Base-by-base conservation (phyloP, 2,329 filamentous ascomycete genomes). In the Neofusicoccum umdonicola region DNA sequence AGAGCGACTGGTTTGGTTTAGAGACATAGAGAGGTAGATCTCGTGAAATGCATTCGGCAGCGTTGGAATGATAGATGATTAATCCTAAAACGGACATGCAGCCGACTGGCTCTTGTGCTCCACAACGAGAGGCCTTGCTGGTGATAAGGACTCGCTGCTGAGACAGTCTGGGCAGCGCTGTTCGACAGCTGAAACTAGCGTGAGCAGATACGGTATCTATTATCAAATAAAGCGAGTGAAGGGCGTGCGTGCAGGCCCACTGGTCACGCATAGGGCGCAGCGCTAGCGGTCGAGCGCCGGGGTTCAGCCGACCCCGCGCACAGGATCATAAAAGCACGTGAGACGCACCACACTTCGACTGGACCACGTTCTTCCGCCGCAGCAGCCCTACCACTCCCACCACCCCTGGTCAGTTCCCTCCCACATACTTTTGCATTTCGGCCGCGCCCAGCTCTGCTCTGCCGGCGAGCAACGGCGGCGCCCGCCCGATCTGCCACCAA, bases 351-450 rank as follows among this genome's bases (percentile, higher is more conserved):
- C 8, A 60, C 41, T 47, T 44, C 42, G 27, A 60, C 41, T 60
- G 42, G 41, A 13, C 56, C 56, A 35, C 42, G 27, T 37, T 47
- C 42, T 60, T 27, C 42, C 41, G 41, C 41, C 27, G 27, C 27
- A 31, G 31, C 56, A 60, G 56, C 41, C 44, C 42, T 60, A 19
- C 42, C 56, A 58, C 41, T 45, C 35, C 41, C 31, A 45, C 42
- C 37, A 39, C 42, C 56, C 56, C 56, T 60, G 56, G 56, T 60
- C 42, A 60, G 56, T 48, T n/a, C 34, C 56, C 56, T 39, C 37
- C 56, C 52, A 44, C 22, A 60, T n/a, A 15, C 37, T 13, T 56
- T 60, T 17, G 41, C 41, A 3, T 34, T 34, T 13, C 42, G 17
- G 56, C 27, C 34, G 9, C 7, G 6, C 31, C 22, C 27, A 19